These are phyloP conservation scores for Mimosa pudica DNA, from an alignment of 306 rosid species.

Conservation along the genomic window DNA sequence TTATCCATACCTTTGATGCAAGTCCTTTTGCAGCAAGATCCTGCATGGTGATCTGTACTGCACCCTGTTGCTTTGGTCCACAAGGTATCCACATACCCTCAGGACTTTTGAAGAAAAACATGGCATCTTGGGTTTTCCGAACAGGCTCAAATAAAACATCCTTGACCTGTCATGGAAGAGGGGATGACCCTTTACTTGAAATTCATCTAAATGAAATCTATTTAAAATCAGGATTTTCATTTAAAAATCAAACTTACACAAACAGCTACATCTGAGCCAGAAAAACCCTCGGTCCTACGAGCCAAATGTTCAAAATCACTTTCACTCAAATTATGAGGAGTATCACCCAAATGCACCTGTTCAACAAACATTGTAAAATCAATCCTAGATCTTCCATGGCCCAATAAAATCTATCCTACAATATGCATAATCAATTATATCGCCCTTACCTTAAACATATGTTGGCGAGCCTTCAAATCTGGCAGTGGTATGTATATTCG, in stretches of 20 bases:
- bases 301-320: conserved; percentile 86
- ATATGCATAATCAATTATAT: conserved; percentile 30
- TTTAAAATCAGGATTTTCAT: conserved; percentile 17
- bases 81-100: conserved; percentile 87
- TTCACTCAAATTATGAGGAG: conserved; percentile 89
- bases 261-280: conserved; percentile 95
- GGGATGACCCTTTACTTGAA: conserved; percentile 18
- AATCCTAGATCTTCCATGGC: conserved; percentile 24
- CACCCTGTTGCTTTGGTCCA: conserved; percentile 82
- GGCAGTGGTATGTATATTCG: conserved; percentile 99
- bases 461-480: conserved; percentile 91
- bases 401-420: conserved; percentile 10
- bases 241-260: conserved; percentile 73
- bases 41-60: conserved; percentile 80
- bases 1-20: conserved; percentile 74
- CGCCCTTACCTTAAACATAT: conserved; percentile 83
- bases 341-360: conserved; percentile 99
- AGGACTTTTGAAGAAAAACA: conserved; percentile 71
- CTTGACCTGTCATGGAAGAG: conserved; percentile 64
- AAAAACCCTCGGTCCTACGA: conserved; percentile 83
- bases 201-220: conserved; percentile 9
- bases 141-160: conserved; percentile 99
- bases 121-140: conserved; percentile 99
- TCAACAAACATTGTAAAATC: conserved; percentile 23
- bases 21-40: conserved; percentile 83